These are phyloP conservation scores for Coemansia reversa DNA, from an alignment of 192 early-diverging fungal species.

Conservation along the genomic window DNA sequence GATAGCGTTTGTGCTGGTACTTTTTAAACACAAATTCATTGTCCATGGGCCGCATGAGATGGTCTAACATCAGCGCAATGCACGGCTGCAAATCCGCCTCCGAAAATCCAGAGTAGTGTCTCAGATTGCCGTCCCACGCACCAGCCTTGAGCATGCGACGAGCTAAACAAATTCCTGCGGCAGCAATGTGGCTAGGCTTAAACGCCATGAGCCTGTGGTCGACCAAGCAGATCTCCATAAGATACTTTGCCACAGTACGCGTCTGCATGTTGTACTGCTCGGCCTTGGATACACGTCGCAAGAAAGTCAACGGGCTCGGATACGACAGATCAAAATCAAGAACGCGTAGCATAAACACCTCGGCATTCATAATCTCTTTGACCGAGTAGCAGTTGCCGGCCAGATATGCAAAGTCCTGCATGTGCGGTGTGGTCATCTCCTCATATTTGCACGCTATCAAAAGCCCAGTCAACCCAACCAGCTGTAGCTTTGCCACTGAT, in stretches of 20 bases:
- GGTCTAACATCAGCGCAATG: conserved; percentile 71
- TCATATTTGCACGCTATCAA: conserved; percentile 96
- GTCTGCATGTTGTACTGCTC: conserved; percentile 89
- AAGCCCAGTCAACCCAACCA: conserved; percentile 88
- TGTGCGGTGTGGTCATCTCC: conserved; percentile 80
- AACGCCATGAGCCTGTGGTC: conserved; percentile 76
- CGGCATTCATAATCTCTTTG: conserved; percentile 86
- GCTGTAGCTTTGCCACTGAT: conserved; percentile 83
- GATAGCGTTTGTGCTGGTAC: conserved; percentile 75
- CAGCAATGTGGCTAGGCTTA: conserved; percentile 74
- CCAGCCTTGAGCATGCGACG: conserved; percentile 73
- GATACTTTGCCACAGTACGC: conserved; percentile 90
- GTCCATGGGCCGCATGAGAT: conserved; percentile 55
- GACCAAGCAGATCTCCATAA: conserved; percentile 91
- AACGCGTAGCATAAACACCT: conserved; percentile 86
- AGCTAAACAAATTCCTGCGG: conserved; percentile 76
- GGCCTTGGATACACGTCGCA: conserved; percentile 84
- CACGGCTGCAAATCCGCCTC: conserved; percentile 64
- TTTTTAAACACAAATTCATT: conserved; percentile 79
- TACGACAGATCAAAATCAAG: conserved; percentile 86
- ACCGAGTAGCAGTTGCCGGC: conserved; percentile 75
- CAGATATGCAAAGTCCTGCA: conserved; percentile 85
- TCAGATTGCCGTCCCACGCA: conserved; percentile 74
- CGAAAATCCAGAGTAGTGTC: conserved; percentile 79
- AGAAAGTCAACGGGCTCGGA: conserved; percentile 89